A percentile compares a stretch with the other conserved stretches of the same genome.
Evolutionary conservation across 179 eudicot species (phyloP).

Genomic region (Patellifolia procumbens): DNA sequence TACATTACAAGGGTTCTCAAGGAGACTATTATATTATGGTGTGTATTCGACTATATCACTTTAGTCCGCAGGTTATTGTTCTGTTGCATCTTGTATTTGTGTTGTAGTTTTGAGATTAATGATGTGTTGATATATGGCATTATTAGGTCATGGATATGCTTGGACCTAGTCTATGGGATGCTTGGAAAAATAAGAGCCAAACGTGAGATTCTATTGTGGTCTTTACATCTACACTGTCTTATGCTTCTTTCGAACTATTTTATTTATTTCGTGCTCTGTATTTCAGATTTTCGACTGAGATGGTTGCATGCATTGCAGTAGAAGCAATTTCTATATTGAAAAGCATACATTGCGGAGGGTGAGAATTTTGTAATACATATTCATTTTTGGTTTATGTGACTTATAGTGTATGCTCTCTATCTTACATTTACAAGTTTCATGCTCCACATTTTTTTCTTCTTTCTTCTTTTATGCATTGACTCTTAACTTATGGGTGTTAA

Average conservation of each 20-base stretch:
- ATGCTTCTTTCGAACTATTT: conserved; percentile 7
- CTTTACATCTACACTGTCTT: conserved; percentile 4
- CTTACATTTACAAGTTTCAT: neutral
- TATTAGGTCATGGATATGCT: conserved; percentile 81
- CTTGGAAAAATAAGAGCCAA: conserved; percentile 62
- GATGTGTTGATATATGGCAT: neutral
- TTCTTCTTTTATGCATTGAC: neutral
- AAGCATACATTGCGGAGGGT: conserved; percentile 74
- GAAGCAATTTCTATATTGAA: conserved; percentile 80
- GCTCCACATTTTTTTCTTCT: neutral
- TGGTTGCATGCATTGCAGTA: conserved; percentile 78
- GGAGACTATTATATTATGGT: conserved; percentile 81
- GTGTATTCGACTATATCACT: conserved; percentile 11
- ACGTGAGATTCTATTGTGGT: conserved; percentile 33
- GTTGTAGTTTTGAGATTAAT: conserved; percentile 1
- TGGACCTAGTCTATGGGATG: conserved; percentile 87
- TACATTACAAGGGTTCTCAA: conserved; percentile 71
- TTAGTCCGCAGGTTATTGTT: conserved; percentile 4
- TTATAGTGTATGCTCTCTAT: neutral
- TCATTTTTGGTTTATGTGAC: neutral
- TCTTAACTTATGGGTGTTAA: neutral
- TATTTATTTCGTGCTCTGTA: neutral
- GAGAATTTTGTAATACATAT: conserved; percentile 13
- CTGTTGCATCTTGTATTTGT: conserved; percentile 7
- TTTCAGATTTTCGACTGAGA: conserved; percentile 68